phyloP scores from a whole-genome alignment of 108 stramenopile genomes.

The Cylindrotheca fusiformis region DNA sequence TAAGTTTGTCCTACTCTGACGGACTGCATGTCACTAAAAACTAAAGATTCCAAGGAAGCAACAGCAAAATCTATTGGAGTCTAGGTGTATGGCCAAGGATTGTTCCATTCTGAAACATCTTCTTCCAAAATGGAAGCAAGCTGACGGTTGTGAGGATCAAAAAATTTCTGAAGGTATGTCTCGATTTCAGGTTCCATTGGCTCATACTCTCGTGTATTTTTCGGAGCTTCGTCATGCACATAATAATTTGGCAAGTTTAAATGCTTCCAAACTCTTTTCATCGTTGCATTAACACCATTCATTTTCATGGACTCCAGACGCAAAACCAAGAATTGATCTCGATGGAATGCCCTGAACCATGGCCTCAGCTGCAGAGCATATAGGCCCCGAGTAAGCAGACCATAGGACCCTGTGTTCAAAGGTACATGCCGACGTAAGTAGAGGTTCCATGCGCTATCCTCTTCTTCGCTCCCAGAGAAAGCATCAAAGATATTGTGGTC shows the following conservation, averaged over 20 bases:
- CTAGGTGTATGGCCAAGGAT: constrained; percentile 35
- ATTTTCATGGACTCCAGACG: constrained; percentile 78
- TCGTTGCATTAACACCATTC: constrained; percentile 40
- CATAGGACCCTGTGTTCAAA: constrained; percentile 83
- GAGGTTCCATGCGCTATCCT: constrained; percentile 62
- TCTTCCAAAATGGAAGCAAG: constrained; percentile 14
- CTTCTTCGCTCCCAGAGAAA: constrained; percentile 52
- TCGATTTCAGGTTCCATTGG: constrained; percentile 15
- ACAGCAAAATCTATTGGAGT: too few relatives aligned
- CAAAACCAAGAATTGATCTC: constrained; percentile 70
- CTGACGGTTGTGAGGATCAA: constrained; percentile 27
- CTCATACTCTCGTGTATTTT: constrained; percentile 46
- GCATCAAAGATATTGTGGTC: constrained; percentile 42
- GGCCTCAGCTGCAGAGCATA: constrained; percentile 91
- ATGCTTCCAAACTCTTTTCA: constrained; percentile 66
- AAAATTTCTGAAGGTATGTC: constrained; percentile 25
- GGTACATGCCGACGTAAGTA: constrained; percentile 73
- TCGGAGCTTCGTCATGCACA: constrained; percentile 41
- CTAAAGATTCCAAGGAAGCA: too few relatives aligned
- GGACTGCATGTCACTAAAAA: too few relatives aligned
- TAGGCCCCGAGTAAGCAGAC: constrained; percentile 84
- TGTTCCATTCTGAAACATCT: constrained; percentile 12
- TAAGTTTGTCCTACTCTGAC: too few relatives aligned
- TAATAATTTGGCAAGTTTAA: constrained; percentile 59
- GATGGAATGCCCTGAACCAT: constrained; percentile 84